Percentiles rank a stretch among this genome's conserved stretches.
Conservation (phyloP, 768 basidiomycete genomes). For the Pleurotus tuber-regium region DNA sequence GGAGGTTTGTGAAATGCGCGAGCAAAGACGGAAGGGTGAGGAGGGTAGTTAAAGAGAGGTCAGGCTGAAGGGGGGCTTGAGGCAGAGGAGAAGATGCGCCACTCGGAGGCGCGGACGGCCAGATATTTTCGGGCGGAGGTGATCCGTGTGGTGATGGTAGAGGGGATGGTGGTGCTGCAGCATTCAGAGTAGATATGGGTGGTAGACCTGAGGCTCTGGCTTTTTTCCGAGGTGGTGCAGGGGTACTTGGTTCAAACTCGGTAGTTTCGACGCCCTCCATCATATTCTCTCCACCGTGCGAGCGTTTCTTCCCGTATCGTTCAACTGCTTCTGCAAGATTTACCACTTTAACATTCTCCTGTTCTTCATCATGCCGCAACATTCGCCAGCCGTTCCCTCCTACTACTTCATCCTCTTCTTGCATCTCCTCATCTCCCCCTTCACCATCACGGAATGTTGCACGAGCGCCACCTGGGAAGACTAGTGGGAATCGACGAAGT, state of each 20-base stretch:
- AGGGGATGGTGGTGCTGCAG: slow-evolving; percentile 80
- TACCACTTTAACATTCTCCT: slow-evolving; percentile 49
- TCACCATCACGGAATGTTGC: slow-evolving; percentile 78
- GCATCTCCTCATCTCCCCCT: slow-evolving; percentile 60
- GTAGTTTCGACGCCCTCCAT: slow-evolving; percentile 47
- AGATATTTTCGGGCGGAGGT: slow-evolving; percentile 70
- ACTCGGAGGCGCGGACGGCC: slow-evolving; percentile 83
- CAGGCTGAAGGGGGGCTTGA: slow-evolving; percentile 76
- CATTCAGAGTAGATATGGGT: slow-evolving; percentile 61
- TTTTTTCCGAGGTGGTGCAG: slow-evolving; percentile 73
- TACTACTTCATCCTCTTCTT: slow-evolving; percentile 66
- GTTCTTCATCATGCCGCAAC: slow-evolving; percentile 62
- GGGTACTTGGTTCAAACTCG: slow-evolving; percentile 40
- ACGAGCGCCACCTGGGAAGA: slow-evolving; percentile 77
- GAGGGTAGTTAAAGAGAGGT: slow-evolving; percentile 78
- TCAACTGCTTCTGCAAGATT: slow-evolving; percentile 80
- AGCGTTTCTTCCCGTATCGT: slow-evolving; percentile 83
- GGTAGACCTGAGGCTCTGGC: slow-evolving; percentile 60
- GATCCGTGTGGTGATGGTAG: slow-evolving; percentile 85
- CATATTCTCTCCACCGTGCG: slow-evolving; percentile 56
- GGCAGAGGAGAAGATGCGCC: slow-evolving; percentile 69
- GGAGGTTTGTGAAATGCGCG: slow-evolving; percentile 75
- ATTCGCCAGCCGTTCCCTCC: slow-evolving; percentile 75
- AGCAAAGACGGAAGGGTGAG: slow-evolving; percentile 84
- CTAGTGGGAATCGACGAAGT: slow-evolving; percentile 71